Conservation (phyloP, 768 basidiomycete genomes). For the Phlebiopsis flavidoalba region DNA sequence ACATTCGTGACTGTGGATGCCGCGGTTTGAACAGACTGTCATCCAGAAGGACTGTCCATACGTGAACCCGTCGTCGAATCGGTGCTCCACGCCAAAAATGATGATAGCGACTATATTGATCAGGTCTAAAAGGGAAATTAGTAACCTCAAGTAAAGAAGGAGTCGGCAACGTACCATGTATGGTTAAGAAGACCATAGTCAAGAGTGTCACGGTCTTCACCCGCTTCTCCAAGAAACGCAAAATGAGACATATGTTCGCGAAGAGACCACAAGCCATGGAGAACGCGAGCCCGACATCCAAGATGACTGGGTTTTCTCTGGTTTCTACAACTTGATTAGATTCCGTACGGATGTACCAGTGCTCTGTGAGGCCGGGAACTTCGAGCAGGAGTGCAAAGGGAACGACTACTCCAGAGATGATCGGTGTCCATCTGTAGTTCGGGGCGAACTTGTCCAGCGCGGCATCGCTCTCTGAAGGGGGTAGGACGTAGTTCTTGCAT, state of each 20-base stretch:
- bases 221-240: constrained; percentile 67
- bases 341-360: constrained; percentile 64
- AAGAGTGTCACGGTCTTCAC: constrained; percentile 59
- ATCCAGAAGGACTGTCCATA: constrained; percentile 71
- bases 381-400: constrained; percentile 80
- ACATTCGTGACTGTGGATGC: constrained; percentile 61
- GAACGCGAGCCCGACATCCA: constrained; percentile 56
- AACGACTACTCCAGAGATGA: constrained; percentile 61
- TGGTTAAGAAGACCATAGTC: constrained; percentile 57
- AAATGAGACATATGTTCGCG: constrained; percentile 63
- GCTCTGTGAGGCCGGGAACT: constrained; percentile 73
- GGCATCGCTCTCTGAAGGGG: constrained; percentile 14
- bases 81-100: constrained; percentile 58
- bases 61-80: constrained; percentile 61
- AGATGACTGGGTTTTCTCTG: constrained; percentile 47
- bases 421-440: constrained; percentile 58
- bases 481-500: constrained; percentile 18
- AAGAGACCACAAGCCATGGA: constrained; percentile 65
- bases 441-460: constrained; percentile 37
- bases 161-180: constrained; percentile 52
- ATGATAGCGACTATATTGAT: constrained; percentile 60
- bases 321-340: constrained; percentile 40
- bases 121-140: constrained; percentile 39
- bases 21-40: constrained; percentile 68
- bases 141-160: background rate